phyloP scores from a whole-genome alignment of 2,329 filamentous ascomycete species.

The Dryadomyces quercivorus region DNA sequence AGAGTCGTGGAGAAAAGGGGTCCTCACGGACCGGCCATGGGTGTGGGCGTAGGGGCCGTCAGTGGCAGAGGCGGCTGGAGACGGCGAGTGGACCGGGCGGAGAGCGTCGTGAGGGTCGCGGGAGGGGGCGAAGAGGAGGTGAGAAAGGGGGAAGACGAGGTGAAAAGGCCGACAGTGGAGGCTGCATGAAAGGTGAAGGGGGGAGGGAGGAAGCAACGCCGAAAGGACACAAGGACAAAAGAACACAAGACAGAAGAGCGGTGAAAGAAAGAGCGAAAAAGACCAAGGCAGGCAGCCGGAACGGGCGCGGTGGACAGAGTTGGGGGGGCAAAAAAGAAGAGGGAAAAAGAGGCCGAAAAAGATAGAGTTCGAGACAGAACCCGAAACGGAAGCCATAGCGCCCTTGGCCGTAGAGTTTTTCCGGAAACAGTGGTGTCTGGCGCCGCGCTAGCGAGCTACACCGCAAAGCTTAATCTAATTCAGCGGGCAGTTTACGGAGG shows the following conservation, averaged over 20 bases:
- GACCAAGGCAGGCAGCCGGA: not conserved
- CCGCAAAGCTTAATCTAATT: not conserved
- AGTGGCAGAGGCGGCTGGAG: not conserved
- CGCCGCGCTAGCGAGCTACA: not conserved
- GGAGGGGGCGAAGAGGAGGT: too few relatives aligned
- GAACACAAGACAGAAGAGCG: not conserved
- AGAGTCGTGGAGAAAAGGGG: not conserved
- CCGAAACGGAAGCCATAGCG: not conserved
- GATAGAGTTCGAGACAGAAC: not conserved
- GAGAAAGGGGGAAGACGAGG: too few relatives aligned
- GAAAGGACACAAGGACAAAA: not conserved
- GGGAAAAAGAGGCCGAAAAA: not conserved
- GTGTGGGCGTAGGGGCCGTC: not conserved
- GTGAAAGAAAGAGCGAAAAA: not conserved
- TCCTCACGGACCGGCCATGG: conserved; percentile 1
- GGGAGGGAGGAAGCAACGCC: not conserved
- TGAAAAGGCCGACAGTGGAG: too few relatives aligned
- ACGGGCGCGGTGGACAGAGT: not conserved
- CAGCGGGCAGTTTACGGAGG: too few relatives aligned
- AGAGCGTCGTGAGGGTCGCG: too few relatives aligned
- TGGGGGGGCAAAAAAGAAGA: not conserved
- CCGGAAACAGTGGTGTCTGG: not conserved
- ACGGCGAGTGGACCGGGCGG: too few relatives aligned
- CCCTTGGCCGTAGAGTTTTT: not conserved
- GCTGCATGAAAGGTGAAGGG: not conserved